Conservation (phyloP, 2,329 filamentous ascomycete genomes). For the Sordariomycetes sp. region DNA sequence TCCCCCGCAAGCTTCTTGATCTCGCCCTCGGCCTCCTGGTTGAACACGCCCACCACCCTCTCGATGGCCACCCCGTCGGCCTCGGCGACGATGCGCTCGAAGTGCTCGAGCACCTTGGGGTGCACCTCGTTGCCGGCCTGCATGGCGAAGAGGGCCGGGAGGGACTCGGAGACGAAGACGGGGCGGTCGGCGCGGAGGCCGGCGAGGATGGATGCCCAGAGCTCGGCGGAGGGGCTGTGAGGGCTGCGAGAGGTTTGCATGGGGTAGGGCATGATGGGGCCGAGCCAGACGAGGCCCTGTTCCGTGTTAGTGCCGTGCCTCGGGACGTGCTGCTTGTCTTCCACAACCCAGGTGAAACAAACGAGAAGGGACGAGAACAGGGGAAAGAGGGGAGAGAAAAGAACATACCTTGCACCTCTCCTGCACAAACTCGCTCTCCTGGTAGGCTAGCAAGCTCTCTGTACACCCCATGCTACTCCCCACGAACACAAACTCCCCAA, state of each 20-base stretch:
- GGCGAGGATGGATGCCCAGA: constrained; percentile 1
- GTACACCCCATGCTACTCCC: constrained; percentile 2
- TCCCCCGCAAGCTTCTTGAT: neutral
- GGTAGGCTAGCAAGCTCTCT: neutral
- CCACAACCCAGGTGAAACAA: neutral
- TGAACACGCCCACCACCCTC: neutral
- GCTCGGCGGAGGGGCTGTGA: neutral
- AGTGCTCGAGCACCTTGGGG: constrained; percentile 3
- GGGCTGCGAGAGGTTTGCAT: neutral
- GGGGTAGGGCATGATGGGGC: constrained; percentile 2
- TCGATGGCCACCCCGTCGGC: neutral
- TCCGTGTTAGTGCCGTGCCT: neutral
- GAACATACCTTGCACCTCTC: constrained; percentile 2
- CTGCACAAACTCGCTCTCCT: neutral
- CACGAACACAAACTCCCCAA: constrained; percentile 2
- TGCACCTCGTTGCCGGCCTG: neutral
- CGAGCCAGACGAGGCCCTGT: constrained; percentile 3
- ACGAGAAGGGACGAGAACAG: neutral
- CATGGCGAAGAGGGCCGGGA: neutral
- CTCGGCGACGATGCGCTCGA: neutral
- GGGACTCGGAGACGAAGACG: neutral
- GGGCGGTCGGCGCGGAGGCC: neutral
- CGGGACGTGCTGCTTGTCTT: neutral
- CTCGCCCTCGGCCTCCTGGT: neutral
- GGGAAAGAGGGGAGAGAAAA: neutral